Evolutionary conservation across 345 rosid genomes (phyloP), one percentile per base, ranked within the genome.

Genomic region (Eucalyptus rudis): DNA sequence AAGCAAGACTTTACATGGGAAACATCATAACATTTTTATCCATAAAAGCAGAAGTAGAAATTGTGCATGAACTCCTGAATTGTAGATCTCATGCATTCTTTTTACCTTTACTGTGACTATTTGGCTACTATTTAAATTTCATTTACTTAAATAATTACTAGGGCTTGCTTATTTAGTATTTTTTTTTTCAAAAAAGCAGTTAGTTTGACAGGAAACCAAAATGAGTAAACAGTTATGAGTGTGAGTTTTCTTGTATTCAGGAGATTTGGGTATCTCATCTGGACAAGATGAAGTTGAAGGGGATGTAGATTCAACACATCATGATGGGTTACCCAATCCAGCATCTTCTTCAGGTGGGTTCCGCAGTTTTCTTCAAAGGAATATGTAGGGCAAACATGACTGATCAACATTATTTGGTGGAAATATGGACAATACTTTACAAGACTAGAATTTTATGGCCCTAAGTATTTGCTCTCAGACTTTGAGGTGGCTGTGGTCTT

Each of bases 281-380:
- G 94, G 92, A 87, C 91, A 92, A 76, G 95, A 93, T 62, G 94
- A 93, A 91, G 94, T 88, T 89, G 97, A 92, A 90, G 92, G 89
- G 93, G 95, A 95, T 88, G 50, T 50, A 54, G 92, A 93, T 90
- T 89, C 91, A 83, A 95, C 89, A 94, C 95, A 93, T 90, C 89
- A 44, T 90, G 93, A 94, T 90, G 97, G 94, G 95, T 93, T 96
- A 94, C 97, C 99, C 95, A 95, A 95, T 91, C 97, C 98, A 93
- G 97, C 98, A 93, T 92, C 99, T 90, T 94, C 99, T 97, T 96
- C 99, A 98, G 99, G 99, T 98, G 98, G 99, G 99, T 98, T 97
- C 97, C 95, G 91, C 95, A 95, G 94, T 95, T 95, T 95, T 94
- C 95, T 97, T 95, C 96, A 92, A 93, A 91, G 96, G 95, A 93